phyloP scores from a whole-genome alignment of 2,329 filamentous ascomycete species.

The Simplicillium aogashimaense region DNA sequence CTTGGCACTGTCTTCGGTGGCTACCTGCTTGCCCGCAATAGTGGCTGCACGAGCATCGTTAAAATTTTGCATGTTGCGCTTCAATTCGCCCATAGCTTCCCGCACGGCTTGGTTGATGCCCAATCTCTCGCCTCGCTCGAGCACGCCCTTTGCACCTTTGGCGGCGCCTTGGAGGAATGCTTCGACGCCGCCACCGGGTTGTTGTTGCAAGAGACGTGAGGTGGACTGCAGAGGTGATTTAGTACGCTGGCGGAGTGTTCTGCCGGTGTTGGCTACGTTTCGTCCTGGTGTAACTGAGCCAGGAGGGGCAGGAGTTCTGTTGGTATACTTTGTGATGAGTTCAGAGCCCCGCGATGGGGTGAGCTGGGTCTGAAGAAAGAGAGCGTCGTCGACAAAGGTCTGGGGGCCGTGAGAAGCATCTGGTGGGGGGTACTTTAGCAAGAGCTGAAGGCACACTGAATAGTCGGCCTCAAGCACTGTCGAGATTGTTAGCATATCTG shows the following conservation, averaged over 20 bases:
- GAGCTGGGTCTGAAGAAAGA: constrained; percentile 61
- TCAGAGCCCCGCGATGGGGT: constrained; percentile 49
- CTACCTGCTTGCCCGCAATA: constrained; percentile 24
- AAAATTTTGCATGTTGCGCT: constrained; percentile 61
- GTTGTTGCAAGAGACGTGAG: constrained; percentile 35
- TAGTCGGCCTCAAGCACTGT: constrained; percentile 80
- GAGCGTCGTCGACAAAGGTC: constrained; percentile 77
- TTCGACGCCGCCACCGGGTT: constrained; percentile 52
- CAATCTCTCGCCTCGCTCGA: constrained; percentile 64
- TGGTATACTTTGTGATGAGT: constrained; percentile 64
- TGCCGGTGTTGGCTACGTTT: too few species aligned
- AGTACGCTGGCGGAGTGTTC: constrained; percentile 27
- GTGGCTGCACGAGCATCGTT: constrained; percentile 37
- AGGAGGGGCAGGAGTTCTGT: constrained; percentile 32
- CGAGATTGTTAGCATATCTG: constrained; percentile 13
- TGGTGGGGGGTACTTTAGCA: constrained; percentile 75
- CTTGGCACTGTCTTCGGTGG: constrained; percentile 20
- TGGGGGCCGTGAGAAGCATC: constrained; percentile 54
- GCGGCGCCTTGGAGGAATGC: constrained; percentile 67
- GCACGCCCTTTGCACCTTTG: constrained; percentile 63
- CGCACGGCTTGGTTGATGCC: constrained; percentile 73
- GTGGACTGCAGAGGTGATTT: constrained; percentile 35
- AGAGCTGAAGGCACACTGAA: constrained; percentile 68
- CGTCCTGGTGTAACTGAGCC: constrained; percentile 5
- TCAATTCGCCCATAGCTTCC: constrained; percentile 72